phyloP scores from a whole-genome alignment of 2,329 filamentous ascomycete genomes.

The Phyllosticta paracitricarpa region DNA sequence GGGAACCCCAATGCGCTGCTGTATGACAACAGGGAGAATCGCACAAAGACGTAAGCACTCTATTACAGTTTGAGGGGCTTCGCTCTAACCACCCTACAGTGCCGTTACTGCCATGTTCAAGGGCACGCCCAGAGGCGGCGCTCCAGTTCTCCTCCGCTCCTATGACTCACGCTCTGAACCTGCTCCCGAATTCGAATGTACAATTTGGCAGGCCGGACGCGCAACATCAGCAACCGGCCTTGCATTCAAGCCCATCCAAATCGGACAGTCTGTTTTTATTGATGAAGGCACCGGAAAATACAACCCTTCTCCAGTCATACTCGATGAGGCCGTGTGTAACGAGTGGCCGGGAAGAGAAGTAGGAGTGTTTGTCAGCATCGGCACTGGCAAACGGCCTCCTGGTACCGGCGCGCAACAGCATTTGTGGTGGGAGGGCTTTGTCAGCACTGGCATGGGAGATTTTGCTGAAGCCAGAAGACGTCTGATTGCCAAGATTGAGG shows the following conservation, averaged over 20 bases:
- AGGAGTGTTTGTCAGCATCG: constrained; percentile 84
- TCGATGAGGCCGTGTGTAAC: constrained; percentile 85
- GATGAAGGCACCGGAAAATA: constrained; percentile 88
- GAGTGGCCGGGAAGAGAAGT: constrained; percentile 94
- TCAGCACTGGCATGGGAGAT: constrained; percentile 60
- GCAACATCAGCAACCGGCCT: constrained; percentile 87
- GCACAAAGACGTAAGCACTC: constrained; percentile 76
- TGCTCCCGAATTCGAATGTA: constrained; percentile 83
- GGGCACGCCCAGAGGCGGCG: constrained; percentile 59
- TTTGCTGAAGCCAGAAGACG: constrained; percentile 82
- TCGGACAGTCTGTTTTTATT: constrained; percentile 87
- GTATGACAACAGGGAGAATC: constrained; percentile 78
- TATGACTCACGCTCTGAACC: constrained; percentile 93
- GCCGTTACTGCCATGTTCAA: constrained; percentile 87
- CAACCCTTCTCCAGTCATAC: constrained; percentile 73
- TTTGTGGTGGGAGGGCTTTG: constrained; percentile 87
- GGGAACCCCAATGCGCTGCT: constrained; percentile 77
- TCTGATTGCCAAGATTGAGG: constrained; percentile 87
- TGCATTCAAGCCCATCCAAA: constrained; percentile 90
- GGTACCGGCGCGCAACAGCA: constrained; percentile 59
- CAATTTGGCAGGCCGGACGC: constrained; percentile 91
- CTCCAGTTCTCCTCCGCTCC: constrained; percentile 70
- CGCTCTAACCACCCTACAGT: constrained; percentile 38
- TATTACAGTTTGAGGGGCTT: background rate
- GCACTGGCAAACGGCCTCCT: constrained; percentile 77